Base-by-base conservation (phyloP, 2,329 filamentous ascomycete species). In the Polychaeton citri region DNA sequence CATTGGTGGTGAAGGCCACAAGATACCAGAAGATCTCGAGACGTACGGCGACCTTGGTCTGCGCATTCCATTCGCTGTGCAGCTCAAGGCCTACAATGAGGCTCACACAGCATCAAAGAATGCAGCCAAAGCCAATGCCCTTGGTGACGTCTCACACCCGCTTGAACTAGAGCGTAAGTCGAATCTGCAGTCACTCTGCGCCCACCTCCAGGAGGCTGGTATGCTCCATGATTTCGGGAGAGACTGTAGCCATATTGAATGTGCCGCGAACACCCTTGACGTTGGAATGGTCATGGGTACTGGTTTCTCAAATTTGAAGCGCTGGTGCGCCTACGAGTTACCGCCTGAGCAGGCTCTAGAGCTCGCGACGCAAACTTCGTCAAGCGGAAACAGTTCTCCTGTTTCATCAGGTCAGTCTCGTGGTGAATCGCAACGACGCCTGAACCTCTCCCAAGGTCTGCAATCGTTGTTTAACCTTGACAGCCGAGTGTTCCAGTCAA, bases 21-120 rank as follows among this genome's bases (percentile, higher is more conserved):
- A 52, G 10, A 43, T 58, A 2, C 55, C 54, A 2, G 54, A 57
- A 30, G 55, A 58, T 32, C 41, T 57, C 17, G 52, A 58, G 35
- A 45, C 50, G 4, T 59, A 58, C 31, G 45, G 45, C 12, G 55
- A 58, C 36, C 45, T 59, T 16, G 55, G 55, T 26, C 42, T 58
- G 16, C 47, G 55, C 5, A 51, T 59, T 7, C 55, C 55, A 2
- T 55, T 55, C 38, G 42, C 44, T 10, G 44, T 54, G 4, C 51
- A 54, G 37, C 39, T 54, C 7, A 39, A 48, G 32, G 51, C 50
- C 3, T 54, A 51, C 40, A 54, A 53, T 17, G 35, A 47, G 19
- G 24, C 35, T 28, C 24, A 28, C 15, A 15, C 24, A 28, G 24
- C 24, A 12, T 28, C 24, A 12, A 10, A 28, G 15, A 28, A 4